Evolutionary conservation across 2,329 filamentous ascomycete genomes (phyloP).

Genomic region (Aspergillus udagawae): DNA sequence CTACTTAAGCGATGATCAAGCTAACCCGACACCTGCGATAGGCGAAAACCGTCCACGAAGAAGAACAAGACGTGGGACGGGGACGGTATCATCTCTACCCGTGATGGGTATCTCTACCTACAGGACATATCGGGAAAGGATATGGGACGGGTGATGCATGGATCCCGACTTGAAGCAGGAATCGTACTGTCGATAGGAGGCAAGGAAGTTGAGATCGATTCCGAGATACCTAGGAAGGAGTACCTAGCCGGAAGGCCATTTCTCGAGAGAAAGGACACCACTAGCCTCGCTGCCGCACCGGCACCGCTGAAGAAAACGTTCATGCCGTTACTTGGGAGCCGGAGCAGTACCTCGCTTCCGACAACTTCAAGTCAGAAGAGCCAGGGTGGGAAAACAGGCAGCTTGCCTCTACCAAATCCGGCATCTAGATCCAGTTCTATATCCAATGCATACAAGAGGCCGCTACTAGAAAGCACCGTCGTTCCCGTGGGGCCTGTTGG

Average conservation of each 20-base stretch:
- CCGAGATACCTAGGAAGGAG: conserved; percentile 57
- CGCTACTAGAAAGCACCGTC: conserved; percentile 53
- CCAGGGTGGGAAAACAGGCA: conserved; percentile 9
- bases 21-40: conserved; percentile 22
- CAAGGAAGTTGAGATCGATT: conserved; percentile 66
- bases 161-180: conserved; percentile 56
- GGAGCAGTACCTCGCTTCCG: conserved; percentile 5
- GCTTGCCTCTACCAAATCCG: conserved; percentile 22
- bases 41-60: conserved; percentile 66
- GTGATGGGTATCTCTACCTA: conserved; percentile 55
- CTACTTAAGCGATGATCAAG: not conserved
- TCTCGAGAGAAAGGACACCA: conserved; percentile 23
- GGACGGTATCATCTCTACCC: conserved; percentile 60
- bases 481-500: conserved; percentile 43
- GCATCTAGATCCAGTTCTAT: conserved; percentile 41
- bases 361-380: conserved; percentile 10
- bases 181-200: conserved; percentile 60
- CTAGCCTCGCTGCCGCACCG: conserved; percentile 6
- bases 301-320: conserved; percentile 17
- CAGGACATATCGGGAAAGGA: conserved; percentile 61
- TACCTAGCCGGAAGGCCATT: conserved; percentile 42
- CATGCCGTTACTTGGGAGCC: conserved; percentile 11
- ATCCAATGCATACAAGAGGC: conserved; percentile 57
- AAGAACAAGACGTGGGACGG: conserved; percentile 78
- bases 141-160: conserved; percentile 56